These are phyloP conservation scores for Colletotrichum trifolii DNA, from an alignment of 2,329 filamentous ascomycete genomes.

Conservation along the genomic window DNA sequence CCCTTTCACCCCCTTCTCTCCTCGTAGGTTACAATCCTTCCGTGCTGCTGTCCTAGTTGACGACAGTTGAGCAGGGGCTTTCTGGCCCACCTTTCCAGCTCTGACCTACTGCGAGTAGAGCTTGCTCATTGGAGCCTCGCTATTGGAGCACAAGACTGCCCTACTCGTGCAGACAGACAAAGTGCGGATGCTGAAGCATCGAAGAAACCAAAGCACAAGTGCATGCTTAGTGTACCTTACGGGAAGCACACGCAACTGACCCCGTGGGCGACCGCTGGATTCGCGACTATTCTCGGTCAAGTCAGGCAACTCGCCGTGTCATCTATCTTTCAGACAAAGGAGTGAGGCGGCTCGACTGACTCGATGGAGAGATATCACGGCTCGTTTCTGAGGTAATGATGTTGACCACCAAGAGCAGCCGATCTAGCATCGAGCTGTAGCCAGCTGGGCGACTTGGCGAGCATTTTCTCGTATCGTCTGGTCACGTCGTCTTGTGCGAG, in stretches of 20 bases:
- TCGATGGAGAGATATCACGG: slow-evolving; percentile 32
- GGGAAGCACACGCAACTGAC: slow-evolving; percentile 8
- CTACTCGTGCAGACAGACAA: slow-evolving; percentile 4
- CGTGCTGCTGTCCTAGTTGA: background rate
- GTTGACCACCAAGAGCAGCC: slow-evolving; percentile 9
- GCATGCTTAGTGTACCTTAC: background rate
- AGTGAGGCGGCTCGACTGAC: slow-evolving; percentile 31
- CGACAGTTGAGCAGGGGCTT: background rate
- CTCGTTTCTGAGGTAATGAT: slow-evolving; percentile 28
- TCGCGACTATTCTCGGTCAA: slow-evolving; percentile 30
- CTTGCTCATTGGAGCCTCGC: slow-evolving; percentile 21
- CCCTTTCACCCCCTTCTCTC: slow-evolving; percentile 5
- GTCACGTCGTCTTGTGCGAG: background rate
- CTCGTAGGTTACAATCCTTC: no score
- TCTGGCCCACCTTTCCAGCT: slow-evolving; percentile 3
- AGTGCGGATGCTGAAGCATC: slow-evolving; percentile 17
- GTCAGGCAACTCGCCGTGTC: slow-evolving; percentile 32
- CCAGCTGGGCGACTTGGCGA: slow-evolving; percentile 8
- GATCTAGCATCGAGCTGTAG: background rate
- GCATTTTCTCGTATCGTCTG: background rate
- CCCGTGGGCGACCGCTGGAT: slow-evolving; percentile 13
- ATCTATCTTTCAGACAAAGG: slow-evolving; percentile 30
- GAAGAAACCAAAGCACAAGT: background rate
- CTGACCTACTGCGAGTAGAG: slow-evolving; percentile 15
- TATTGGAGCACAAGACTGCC: slow-evolving; percentile 28